phyloP scores from a whole-genome alignment of 2,329 filamentous ascomycete genomes.

The Penicillium rolfsii region DNA sequence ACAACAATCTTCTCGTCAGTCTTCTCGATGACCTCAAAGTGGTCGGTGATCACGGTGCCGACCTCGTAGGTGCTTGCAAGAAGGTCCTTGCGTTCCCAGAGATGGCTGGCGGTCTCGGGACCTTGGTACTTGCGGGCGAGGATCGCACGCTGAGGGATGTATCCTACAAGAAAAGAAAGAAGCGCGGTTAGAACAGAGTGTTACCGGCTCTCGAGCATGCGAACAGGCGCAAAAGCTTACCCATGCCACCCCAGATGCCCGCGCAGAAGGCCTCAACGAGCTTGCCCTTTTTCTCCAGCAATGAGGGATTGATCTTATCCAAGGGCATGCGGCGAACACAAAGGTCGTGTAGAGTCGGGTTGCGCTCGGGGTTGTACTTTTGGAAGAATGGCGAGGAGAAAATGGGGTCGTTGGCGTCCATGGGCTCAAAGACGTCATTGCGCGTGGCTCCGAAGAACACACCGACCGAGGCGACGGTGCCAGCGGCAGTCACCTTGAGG shows the following conservation, averaged over 20 bases:
- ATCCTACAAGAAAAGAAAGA: conserved; percentile 32
- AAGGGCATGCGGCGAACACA: conserved; percentile 66
- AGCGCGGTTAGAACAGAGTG: background rate
- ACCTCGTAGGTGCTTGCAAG: conserved; percentile 60
- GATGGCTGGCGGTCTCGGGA: conserved; percentile 60
- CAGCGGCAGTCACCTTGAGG: conserved; percentile 50
- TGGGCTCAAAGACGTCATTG: conserved; percentile 60
- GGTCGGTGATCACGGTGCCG: conserved; percentile 68
- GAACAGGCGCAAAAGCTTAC: conserved; percentile 47
- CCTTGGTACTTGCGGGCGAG: conserved; percentile 63
- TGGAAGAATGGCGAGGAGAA: conserved; percentile 62
- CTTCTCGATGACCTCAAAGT: conserved; percentile 72
- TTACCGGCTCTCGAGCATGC: background rate
- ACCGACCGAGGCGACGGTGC: conserved; percentile 55
- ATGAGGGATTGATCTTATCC: conserved; percentile 64
- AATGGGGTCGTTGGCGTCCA: conserved; percentile 63
- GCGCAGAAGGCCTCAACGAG: conserved; percentile 68
- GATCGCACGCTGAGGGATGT: conserved; percentile 59
- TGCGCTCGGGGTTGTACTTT: conserved; percentile 64
- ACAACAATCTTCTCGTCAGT: conserved; percentile 63
- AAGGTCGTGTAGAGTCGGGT: conserved; percentile 67
- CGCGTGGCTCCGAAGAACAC: conserved; percentile 59
- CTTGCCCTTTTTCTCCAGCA: conserved; percentile 64
- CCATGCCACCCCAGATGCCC: conserved; percentile 67
- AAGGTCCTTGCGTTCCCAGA: conserved; percentile 64